Conservation (phyloP, 2,329 filamentous ascomycete genomes). For the Whalleya microplaca region DNA sequence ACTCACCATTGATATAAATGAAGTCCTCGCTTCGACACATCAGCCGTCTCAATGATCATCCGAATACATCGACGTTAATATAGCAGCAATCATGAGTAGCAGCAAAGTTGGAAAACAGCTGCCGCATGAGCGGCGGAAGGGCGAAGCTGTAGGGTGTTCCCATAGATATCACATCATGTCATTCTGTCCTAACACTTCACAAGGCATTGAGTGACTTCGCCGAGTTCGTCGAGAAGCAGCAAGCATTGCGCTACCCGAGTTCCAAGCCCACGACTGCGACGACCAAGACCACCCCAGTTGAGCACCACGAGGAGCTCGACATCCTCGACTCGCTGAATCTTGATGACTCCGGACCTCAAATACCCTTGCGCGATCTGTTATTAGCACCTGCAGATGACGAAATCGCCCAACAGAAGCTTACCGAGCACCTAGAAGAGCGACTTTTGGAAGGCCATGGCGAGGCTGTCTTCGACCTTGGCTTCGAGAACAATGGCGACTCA, state of each 20-base stretch:
- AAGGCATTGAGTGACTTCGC: constrained; percentile 91
- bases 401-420: constrained; percentile 64
- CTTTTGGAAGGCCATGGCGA: constrained; percentile 86
- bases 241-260: constrained; percentile 68
- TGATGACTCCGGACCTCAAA: constrained; percentile 68
- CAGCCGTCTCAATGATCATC: constrained; percentile 28
- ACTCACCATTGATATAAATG: background rate
- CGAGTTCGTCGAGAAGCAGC: constrained; percentile 95
- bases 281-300: constrained; percentile 63
- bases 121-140: constrained; percentile 79
- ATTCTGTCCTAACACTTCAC: constrained; percentile 1
- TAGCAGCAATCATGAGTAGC: constrained; percentile 53
- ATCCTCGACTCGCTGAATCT: constrained; percentile 80
- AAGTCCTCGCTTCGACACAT: background rate
- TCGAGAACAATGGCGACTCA: constrained; percentile 85
- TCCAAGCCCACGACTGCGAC: constrained; percentile 37
- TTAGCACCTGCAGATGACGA: constrained; percentile 62
- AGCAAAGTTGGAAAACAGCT: constrained; percentile 63
- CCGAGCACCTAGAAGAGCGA: constrained; percentile 67
- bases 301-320: constrained; percentile 90
- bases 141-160: constrained; percentile 70
- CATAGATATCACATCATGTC: background rate
- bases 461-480: constrained; percentile 86
- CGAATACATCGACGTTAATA: constrained; percentile 29
- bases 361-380: constrained; percentile 76